A percentile compares a stretch with the other conserved stretches of the same genome.
Conservation (phyloP, 441 rosid species). For the Bocquillonia castaneifolia region DNA sequence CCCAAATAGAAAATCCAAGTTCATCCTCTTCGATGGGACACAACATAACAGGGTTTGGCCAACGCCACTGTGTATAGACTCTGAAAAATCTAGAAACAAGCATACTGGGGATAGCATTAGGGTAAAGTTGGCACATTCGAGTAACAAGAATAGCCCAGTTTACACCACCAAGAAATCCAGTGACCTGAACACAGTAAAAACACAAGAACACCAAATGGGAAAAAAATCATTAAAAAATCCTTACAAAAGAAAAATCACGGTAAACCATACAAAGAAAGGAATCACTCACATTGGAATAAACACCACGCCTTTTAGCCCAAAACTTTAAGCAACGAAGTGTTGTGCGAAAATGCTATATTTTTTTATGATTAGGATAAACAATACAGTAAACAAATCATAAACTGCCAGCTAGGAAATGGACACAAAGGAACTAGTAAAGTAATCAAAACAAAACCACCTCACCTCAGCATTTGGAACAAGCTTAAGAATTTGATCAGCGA, state of each 20-base stretch:
- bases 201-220: background rate
- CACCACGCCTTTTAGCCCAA: conserved; percentile 71
- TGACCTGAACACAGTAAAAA: conserved; percentile 39
- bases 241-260: background rate
- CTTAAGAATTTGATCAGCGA: conserved; percentile 64
- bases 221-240: background rate
- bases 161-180: conserved; percentile 79
- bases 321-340: conserved; percentile 56
- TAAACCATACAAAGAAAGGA: background rate
- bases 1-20: conserved; percentile 71
- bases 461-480: conserved; percentile 69
- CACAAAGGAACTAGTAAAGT: background rate
- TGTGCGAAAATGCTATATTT: conserved; percentile 50
- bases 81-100: conserved; percentile 64
- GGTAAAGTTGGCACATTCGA: conserved; percentile 66
- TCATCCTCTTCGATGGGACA: conserved; percentile 58
- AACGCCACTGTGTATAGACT: conserved; percentile 67
- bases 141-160: conserved; percentile 79
- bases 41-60: conserved; percentile 78
- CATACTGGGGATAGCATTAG: conserved; percentile 64
- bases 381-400: conserved; percentile 5
- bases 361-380: conserved; percentile 3
- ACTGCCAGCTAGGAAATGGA: background rate
- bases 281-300: conserved; percentile 58
- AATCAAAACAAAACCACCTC: conserved; percentile 13